Evolutionary conservation across 768 basidiomycete species (phyloP).

Genomic region (Boletus subparvulus): DNA sequence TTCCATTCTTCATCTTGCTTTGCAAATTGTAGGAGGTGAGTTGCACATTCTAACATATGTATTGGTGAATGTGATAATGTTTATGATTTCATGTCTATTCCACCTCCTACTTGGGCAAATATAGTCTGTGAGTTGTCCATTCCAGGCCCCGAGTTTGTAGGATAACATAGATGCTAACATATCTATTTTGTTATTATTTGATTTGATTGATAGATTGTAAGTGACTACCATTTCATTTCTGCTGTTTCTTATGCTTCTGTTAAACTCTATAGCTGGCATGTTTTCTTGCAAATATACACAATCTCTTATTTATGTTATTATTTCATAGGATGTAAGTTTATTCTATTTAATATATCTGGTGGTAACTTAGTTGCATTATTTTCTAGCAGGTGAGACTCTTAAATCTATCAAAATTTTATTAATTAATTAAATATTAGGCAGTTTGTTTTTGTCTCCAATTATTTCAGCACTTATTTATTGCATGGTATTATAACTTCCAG

Average conservation of each 20-base stretch:
- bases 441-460: not conserved
- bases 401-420: not conserved
- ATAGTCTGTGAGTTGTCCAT: too few species aligned
- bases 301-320: too few species aligned
- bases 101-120: too few species aligned
- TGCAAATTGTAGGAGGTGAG: too few species aligned
- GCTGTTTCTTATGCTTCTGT: not conserved
- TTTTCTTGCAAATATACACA: not conserved
- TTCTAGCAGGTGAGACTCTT: not conserved
- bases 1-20: too few species aligned
- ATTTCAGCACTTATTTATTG: not conserved
- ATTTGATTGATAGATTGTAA: not conserved
- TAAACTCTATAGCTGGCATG: not conserved
- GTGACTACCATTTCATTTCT: not conserved
- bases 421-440: not conserved
- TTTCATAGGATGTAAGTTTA: slow-evolving; percentile 1
- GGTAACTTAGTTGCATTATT: not conserved
- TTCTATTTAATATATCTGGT: not conserved
- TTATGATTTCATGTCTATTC: too few species aligned
- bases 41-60: too few species aligned
- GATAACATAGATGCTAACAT: not conserved
- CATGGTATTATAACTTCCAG: not conserved
- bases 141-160: too few species aligned
- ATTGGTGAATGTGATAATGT: too few species aligned
- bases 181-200: too few species aligned